Evolutionary conservation across 768 basidiomycete genomes (phyloP), one percentile per base, ranked within the genome.

Genomic region (Podaxis rugospora): DNA sequence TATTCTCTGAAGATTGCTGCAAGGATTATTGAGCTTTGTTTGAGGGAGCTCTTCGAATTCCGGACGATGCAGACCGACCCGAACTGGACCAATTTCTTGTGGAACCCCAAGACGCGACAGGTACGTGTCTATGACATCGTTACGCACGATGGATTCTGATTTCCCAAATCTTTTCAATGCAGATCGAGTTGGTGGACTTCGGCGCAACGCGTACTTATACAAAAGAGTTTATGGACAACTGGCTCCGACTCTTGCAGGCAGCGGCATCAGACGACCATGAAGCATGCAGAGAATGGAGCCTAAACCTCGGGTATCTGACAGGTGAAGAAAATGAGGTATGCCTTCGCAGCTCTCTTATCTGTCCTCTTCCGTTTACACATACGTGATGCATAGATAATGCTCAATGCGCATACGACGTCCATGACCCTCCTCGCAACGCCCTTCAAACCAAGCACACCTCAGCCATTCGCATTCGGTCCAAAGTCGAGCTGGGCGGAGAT

Each of bases 41-140:
- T 99, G 42, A 85, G 82, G 61, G 97, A 98, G 70, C 83, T 99
- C 5, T 97, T 98, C 71, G 79, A 87, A 62, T 96, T 97, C 76
- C 79, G 91, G 32, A 73, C 89, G 46, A 98, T 99, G 97, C 97
- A 98, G 72, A 99, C 96, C 0, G 96, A 99, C 70, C 97, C 97
- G 2, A 98, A 99, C 67, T 98, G 93, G 92, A 91, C 93, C 7
- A 98, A 98, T 72, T 98, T 99, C 76, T 77, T 99, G 23, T 98
- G 92, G 87, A 90, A 95, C 71, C 66, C 78, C 0, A 62, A 75
- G 2, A 86, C 85, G 1, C 79, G 82, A 46, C 83, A 87, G 80
- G 90, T 88, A 14, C 1, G 69, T 61, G 13, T 9, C 7, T 9
- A 1, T 9, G 32, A 32, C 0, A 18, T 4, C 18, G 18, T 25